Conservation (phyloP, 176 grass and related monocot genomes). For the Raddia distichophylla region DNA sequence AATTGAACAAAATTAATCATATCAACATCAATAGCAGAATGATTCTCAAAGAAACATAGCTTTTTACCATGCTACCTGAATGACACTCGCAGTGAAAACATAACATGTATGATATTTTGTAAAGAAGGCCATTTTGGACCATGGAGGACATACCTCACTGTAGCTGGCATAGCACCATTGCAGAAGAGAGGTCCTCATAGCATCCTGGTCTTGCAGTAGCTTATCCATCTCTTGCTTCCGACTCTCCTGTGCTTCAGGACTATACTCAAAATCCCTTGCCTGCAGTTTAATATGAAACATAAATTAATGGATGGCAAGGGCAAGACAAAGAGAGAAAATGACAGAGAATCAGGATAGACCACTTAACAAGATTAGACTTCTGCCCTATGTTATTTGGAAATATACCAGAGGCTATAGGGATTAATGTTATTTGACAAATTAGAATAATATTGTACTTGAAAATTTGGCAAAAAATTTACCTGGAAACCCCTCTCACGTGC, state of each 20-base stretch:
- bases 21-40: neutral
- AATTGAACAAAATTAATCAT: neutral
- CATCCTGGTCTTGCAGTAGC: slow-evolving; percentile 80
- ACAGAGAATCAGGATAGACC: neutral
- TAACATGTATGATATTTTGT: neutral
- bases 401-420: neutral
- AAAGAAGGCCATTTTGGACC: slow-evolving; percentile 15
- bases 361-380: neutral
- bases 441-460: neutral
- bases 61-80: neutral
- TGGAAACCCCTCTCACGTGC: slow-evolving; percentile 93
- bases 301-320: slow-evolving; percentile 5
- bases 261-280: slow-evolving; percentile 93
- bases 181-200: slow-evolving; percentile 77
- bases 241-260: slow-evolving; percentile 81
- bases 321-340: neutral
- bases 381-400: neutral
- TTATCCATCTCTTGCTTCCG: slow-evolving; percentile 90
- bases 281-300: slow-evolving; percentile 43
- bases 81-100: neutral
- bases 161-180: slow-evolving; percentile 99
- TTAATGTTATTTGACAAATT: neutral
- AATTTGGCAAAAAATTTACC: slow-evolving; percentile 47
- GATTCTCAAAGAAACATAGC: too few relatives aligned
- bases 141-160: slow-evolving; percentile 70